These are phyloP conservation scores for Trametes villosa DNA, from an alignment of 768 basidiomycete genomes.

Conservation along the genomic window DNA sequence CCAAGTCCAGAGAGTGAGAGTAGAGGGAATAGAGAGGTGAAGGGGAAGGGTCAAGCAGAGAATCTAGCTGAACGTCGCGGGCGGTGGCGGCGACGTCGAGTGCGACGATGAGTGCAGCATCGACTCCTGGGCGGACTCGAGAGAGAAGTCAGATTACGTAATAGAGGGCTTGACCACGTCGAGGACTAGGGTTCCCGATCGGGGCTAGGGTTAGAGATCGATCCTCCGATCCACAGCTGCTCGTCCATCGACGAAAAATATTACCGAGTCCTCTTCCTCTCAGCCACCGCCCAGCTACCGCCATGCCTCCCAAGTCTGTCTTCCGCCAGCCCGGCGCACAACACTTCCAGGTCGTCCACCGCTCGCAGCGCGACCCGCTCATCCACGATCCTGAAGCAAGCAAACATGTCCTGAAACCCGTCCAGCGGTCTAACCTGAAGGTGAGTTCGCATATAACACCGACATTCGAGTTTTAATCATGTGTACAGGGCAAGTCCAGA, in stretches of 20 bases:
- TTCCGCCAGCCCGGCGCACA: slow-evolving; percentile 89
- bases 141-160: slow-evolving; percentile 25
- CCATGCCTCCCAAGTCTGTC: slow-evolving; percentile 81
- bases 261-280: neutral
- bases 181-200: slow-evolving; percentile 21
- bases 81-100: slow-evolving; percentile 13
- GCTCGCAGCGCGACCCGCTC: slow-evolving; percentile 94
- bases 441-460: slow-evolving; percentile 46
- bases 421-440: slow-evolving; percentile 69
- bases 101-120: slow-evolving; percentile 18
- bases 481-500: slow-evolving; percentile 72
- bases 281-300: neutral
- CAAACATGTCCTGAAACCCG: slow-evolving; percentile 84
- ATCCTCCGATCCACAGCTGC: slow-evolving; percentile 22
- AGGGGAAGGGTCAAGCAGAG: neutral
- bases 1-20: slow-evolving; percentile 12
- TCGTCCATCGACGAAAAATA: slow-evolving; percentile 14
- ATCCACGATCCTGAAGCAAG: slow-evolving; percentile 92
- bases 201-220: slow-evolving; percentile 23
- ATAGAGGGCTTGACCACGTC: slow-evolving; percentile 6
- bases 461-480: slow-evolving; percentile 1
- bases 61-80: slow-evolving; percentile 2
- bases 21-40: slow-evolving; percentile 7
- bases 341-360: slow-evolving; percentile 96
- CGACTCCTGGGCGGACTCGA: slow-evolving; percentile 20